A percentile compares a stretch with the other conserved stretches of the same genome.
phyloP scores from a whole-genome alignment of 495 filamentous ascomycete genomes.

The Aspergillus avenaceus region DNA sequence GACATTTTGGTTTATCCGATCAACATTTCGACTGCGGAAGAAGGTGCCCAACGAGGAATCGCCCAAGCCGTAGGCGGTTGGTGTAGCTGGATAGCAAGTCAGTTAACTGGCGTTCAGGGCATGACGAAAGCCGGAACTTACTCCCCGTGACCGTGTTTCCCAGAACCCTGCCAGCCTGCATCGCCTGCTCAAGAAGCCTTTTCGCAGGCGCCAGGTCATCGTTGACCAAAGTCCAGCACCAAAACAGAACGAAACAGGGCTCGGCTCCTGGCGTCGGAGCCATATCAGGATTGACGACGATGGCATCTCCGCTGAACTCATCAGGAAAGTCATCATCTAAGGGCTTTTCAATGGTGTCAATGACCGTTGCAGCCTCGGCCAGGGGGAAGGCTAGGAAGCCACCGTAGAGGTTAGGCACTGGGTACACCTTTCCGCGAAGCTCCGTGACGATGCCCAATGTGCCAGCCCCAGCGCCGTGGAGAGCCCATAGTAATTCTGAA shows the following conservation, averaged over 20 bases:
- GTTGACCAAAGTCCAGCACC: constrained; percentile 5
- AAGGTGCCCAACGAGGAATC: constrained; percentile 13
- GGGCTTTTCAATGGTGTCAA: constrained; percentile 8
- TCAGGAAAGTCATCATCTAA: constrained; percentile 9
- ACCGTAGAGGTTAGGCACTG: constrained; percentile 5
- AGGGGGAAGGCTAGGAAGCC: constrained; percentile 9
- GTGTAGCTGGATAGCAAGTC: constrained; percentile 8
- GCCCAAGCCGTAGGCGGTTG: constrained; percentile 13
- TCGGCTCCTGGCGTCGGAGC: constrained; percentile 4
- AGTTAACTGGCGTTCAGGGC: constrained; percentile 5
- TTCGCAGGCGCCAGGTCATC: constrained; percentile 5
- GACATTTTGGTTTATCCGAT: constrained; percentile 1
- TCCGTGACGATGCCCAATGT: constrained; percentile 37
- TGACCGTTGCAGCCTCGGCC: constrained; percentile 11
- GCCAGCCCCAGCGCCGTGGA: constrained; percentile 33
- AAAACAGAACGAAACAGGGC: constrained; percentile 7
- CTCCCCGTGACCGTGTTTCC: constrained; percentile 11
- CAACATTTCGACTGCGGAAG: constrained; percentile 15
- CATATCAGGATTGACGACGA: constrained; percentile 10
- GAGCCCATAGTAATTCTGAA: constrained; percentile 20
- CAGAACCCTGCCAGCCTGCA: constrained; percentile 7
- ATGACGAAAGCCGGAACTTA: constrained; percentile 5
- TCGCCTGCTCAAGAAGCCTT: constrained; percentile 9
- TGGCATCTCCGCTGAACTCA: constrained; percentile 15
- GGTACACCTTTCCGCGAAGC: constrained; percentile 32